Base-by-base conservation (phyloP, 1,284 basidiomycete species). In the Ustilago xerochloae region DNA sequence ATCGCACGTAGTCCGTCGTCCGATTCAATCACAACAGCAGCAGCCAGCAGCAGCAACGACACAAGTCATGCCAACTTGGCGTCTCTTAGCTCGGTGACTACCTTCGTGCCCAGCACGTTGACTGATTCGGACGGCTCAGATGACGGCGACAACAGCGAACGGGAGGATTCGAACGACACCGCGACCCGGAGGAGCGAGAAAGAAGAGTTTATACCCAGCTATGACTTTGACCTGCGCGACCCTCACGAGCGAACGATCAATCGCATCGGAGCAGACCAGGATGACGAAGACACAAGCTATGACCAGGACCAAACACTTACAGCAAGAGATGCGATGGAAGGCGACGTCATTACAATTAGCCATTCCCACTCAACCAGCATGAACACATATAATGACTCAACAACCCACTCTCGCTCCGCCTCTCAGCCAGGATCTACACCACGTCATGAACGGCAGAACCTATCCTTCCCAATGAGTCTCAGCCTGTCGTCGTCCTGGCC, bases 161-260 rank as follows among this genome's bases (percentile, higher is more conserved):
- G 8, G 1, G 16, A 16, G 9, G 57, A 38, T 4, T 20, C 43
- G 32, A 41, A 36, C 8, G 38, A 41, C 1, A 43, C 16, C 13
- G 32, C 38, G 24, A 32, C 8, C 22, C 46, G 36, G 9, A n/a
- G n/a, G n/a, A 51, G 32, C 12, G 58, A 57, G 4, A 26, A 32
- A 1, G 51, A 54, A 6, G 51, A 59, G 13, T 55, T 55, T 36
- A 43, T 60, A 1, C 51, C 50, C 4, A 60, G 28, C 33, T 69
- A 60, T 33, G 66, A 69, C 32, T 69, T 63, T 55, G 66, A 63
- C 33, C 52, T 69, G 4, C 48, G 61, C 29, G 66, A 63, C 39
- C 41, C 60, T 5, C 60, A 55, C 57, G 60, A 69, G 26, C 60
- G 61, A 30, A 69, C 52, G 5, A 1, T 68, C 6, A 22, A 47